Evolutionary conservation across 192 early-diverging fungal genomes (phyloP), one percentile per base, ranked within the genome.

Genomic region (Podila epicladia): DNA sequence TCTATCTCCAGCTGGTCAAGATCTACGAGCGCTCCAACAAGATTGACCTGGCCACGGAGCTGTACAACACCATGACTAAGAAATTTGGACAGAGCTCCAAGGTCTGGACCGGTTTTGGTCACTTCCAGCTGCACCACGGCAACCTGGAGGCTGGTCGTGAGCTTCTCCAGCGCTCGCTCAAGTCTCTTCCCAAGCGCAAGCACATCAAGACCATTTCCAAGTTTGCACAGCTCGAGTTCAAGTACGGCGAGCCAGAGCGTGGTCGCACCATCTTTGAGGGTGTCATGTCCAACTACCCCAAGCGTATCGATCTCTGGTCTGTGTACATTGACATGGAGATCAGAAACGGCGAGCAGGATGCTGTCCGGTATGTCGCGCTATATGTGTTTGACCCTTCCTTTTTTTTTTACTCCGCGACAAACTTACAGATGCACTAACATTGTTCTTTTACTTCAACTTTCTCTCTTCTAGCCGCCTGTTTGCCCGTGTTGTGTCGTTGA

Each of bases 251-350:
- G 82, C 87, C 95, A 28, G 98, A 99, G 82, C 94, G 97, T 74
- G 98, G 97, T 15, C 91, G 98, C 49, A 99, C 98, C 0, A 93
- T 99, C 73, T 95, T 99, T 82, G 98, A 99, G 87, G 95, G 96
- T 58, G 89, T 99, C 35, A 87, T 99, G 84, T 89, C 87, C 80
- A 95, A 92, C 58, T 95, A 97, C 69, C 97, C 97, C 49, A 99
- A 97, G 84, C 87, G 96, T 3, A 82, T 96, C 28, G 97, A 99
- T 84, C 83, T 99, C 69, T 99, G 98, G 98, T 95, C 91, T 13
- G 89, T 99, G 24, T 99, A 98, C 72, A 82, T 98, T 63, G 97
- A 99, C 84, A 97, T 98, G 96, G 98, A 99, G 82, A 91, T 93
- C 65, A 88, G 92, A 66, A 86, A 86, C 62, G 92, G 90, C 1